A percentile compares a stretch with the other conserved stretches of the same genome.
phyloP scores from a whole-genome alignment of 2,329 filamentous ascomycete species.

The Phaeosphaeria sp. region DNA sequence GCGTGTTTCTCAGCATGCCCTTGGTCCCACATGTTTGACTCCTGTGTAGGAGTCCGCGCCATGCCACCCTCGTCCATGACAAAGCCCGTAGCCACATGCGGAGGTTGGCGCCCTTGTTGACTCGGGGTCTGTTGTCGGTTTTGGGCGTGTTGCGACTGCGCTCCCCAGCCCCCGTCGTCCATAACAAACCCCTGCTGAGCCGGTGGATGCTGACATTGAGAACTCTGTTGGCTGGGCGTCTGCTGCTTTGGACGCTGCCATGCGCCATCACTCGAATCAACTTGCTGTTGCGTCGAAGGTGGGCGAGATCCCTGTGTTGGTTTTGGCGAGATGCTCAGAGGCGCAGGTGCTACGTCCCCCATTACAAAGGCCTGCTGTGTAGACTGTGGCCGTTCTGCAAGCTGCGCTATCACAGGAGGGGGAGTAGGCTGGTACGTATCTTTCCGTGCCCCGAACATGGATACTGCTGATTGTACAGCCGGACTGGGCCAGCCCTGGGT shows the following conservation, averaged over 20 bases:
- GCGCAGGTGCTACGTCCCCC: conserved; percentile 25
- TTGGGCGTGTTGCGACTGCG: conserved; percentile 9
- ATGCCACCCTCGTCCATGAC: conserved; percentile 19
- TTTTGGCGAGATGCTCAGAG: conserved; percentile 25
- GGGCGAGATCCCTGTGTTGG: conserved; percentile 17
- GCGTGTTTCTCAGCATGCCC: conserved; percentile 16
- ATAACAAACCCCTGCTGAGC: conserved; percentile 21
- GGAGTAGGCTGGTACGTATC: conserved; percentile 44
- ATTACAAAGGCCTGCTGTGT: conserved; percentile 29
- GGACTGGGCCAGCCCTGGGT: conserved; percentile 42
- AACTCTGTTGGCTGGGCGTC: conserved; percentile 22
- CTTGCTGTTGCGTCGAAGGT: conserved; percentile 22
- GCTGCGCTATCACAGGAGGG: conserved; percentile 26
- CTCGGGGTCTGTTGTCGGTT: conserved; percentile 14
- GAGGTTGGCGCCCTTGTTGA: conserved; percentile 18
- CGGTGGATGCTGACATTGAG: conserved; percentile 23
- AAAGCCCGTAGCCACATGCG: conserved; percentile 14
- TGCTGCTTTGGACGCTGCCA: conserved; percentile 23
- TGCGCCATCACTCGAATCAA: conserved; percentile 31
- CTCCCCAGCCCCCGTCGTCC: conserved; percentile 20
- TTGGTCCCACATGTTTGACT: conserved; percentile 3
- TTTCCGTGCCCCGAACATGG: conserved; percentile 9
- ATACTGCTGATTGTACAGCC: conserved; percentile 25
- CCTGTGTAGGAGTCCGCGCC: conserved; percentile 20
- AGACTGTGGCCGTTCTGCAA: conserved; percentile 21